Evolutionary conservation across 345 rosid genomes (phyloP).

Genomic region (Populus davidiana): DNA sequence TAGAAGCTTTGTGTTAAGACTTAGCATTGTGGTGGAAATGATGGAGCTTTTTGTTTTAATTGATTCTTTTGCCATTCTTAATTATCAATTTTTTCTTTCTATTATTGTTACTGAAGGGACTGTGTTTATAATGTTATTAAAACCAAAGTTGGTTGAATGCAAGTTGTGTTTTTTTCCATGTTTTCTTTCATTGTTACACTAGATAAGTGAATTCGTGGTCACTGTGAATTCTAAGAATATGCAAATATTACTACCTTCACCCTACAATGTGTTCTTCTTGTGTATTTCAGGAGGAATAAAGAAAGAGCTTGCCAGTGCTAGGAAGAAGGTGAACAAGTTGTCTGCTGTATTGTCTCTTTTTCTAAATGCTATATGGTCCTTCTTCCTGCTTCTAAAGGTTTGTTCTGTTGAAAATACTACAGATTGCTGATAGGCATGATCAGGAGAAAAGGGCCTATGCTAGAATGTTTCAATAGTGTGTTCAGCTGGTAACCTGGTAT

Average conservation of each 20-base stretch:
- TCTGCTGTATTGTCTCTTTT: background rate
- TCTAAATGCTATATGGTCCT: background rate
- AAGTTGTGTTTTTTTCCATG: background rate
- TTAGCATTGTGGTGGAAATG: background rate
- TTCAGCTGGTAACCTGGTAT: slow-evolving; percentile 7
- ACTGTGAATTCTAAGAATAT: background rate
- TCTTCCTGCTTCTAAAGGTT: background rate
- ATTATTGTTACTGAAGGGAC: background rate
- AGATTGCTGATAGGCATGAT: slow-evolving; percentile 32
- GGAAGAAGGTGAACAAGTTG: slow-evolving; percentile 27
- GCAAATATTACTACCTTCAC: background rate
- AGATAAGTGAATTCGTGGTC: background rate
- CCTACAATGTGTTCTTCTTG: background rate
- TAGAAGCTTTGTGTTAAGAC: background rate
- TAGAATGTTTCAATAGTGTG: slow-evolving; percentile 38
- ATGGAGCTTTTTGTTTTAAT: background rate
- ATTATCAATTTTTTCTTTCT: background rate
- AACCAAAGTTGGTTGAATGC: background rate
- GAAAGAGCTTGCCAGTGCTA: slow-evolving; percentile 34
- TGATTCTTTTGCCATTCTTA: background rate
- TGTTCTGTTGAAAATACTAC: slow-evolving; percentile 5
- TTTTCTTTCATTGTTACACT: background rate
- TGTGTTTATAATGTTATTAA: background rate
- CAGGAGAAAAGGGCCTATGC: slow-evolving; percentile 34
- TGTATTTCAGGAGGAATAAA: slow-evolving; percentile 31